These are phyloP conservation scores for Dicorynia guianensis DNA, from an alignment of 306 rosid species.

Conservation along the genomic window DNA sequence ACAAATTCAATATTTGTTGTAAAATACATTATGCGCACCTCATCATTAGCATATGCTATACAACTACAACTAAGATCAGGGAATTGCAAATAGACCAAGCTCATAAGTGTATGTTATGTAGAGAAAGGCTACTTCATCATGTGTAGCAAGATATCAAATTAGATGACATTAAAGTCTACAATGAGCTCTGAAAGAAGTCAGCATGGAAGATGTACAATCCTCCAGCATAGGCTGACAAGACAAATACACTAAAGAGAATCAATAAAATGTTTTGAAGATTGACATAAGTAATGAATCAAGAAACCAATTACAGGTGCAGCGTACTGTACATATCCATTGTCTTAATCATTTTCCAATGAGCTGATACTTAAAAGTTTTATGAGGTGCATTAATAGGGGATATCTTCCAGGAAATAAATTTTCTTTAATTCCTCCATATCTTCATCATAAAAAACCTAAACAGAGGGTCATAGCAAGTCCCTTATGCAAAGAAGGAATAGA, in stretches of 20 bases:
- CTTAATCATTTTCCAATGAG: background rate
- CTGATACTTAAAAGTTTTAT: background rate
- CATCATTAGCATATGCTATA: background rate
- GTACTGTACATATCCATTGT: too few relatives aligned
- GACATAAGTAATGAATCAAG: background rate
- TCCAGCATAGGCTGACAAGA: background rate
- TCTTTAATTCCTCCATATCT: background rate
- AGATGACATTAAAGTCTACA: background rate
- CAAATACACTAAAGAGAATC: background rate
- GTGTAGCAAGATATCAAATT: slow-evolving; percentile 5
- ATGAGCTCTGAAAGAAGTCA: too few relatives aligned
- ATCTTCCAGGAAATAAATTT: background rate
- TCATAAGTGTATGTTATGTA: background rate
- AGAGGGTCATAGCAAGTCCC: background rate
- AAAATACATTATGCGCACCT: slow-evolving; percentile 2
- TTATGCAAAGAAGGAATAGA: slow-evolving; percentile 8
- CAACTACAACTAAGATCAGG: background rate
- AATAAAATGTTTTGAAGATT: slow-evolving; percentile 12
- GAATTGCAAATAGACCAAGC: background rate
- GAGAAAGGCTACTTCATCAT: slow-evolving; percentile 4
- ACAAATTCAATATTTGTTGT: slow-evolving; percentile 24
- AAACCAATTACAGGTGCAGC: background rate
- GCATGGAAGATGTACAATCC: too few relatives aligned
- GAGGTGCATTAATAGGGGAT: background rate
- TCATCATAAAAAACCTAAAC: background rate